A percentile compares a stretch with the other conserved stretches of the same genome.
These are phyloP conservation scores for Aspergillus sp. DNA, from an alignment of 2,329 filamentous ascomycete genomes.

Conservation along the genomic window DNA sequence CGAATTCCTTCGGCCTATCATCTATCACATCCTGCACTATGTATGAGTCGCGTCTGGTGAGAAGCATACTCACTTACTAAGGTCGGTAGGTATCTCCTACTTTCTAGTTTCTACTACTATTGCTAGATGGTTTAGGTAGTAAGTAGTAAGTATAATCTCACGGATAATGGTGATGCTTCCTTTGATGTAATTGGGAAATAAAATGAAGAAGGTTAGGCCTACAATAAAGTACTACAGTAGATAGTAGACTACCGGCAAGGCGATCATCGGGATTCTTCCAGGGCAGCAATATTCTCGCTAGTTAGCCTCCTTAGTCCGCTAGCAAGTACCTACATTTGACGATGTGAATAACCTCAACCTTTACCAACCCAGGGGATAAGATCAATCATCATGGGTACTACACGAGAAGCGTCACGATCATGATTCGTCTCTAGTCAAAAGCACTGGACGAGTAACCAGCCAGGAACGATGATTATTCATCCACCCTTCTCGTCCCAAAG, in stretches of 20 bases:
- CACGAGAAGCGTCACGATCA: slow-evolving; percentile 8
- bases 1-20: not conserved
- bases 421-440: slow-evolving; percentile 12
- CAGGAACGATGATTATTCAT: slow-evolving; percentile 9
- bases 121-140: not conserved
- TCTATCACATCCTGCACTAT: not conserved
- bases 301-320: too few relatives aligned
- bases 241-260: not conserved
- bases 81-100: too few relatives aligned
- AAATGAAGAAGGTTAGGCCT: too few relatives aligned
- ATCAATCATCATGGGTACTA: not conserved
- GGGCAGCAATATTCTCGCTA: not conserved
- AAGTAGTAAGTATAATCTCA: not conserved
- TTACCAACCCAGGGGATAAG: not conserved
- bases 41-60: slow-evolving; percentile 3
- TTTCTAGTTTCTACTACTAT: not conserved
- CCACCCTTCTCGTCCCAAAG: slow-evolving; percentile 14
- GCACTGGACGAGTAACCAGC: slow-evolving; percentile 11
- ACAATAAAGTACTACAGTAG: too few relatives aligned
- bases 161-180: not conserved
- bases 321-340: not conserved
- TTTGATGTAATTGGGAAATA: too few relatives aligned
- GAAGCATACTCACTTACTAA: not conserved
- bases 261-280: not conserved
- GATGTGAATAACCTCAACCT: not conserved